Evolutionary conservation across 139 green algal genomes (phyloP), one percentile per base, ranked within the genome.

Genomic region (Chlorella sorokiniana): DNA sequence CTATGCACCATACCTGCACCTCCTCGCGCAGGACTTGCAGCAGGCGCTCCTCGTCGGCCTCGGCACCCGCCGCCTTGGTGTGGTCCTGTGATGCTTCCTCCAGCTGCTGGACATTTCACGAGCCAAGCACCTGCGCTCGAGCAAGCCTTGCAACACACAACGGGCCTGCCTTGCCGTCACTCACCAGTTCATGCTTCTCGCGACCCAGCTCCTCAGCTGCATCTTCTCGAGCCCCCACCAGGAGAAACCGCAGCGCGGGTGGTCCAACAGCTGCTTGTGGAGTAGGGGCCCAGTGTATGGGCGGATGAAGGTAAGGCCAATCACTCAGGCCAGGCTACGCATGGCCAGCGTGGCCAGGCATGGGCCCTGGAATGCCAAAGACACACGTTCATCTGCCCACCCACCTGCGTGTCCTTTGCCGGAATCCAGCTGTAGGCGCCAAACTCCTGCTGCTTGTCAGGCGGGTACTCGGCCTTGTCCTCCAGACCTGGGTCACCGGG

Each of bases 371-470:
- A n/a, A n/a, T n/a, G n/a, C n/a, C n/a, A n/a, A n/a, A n/a, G n/a
- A n/a, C n/a, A n/a, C n/a, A n/a, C n/a, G n/a, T n/a, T n/a, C n/a
- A n/a, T n/a, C n/a, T n/a, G n/a, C n/a, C 18, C 23, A 1, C 76
- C 3, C 45, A 72, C 77, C 77, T 82, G 73, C 6, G 84, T 37
- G 69, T 88, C 84, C 1, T 48, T 44, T 10, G 38, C 70, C 20
- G 79, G 31, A n/a, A 89, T 89, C 86, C 86, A 90, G 44, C 67
- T 41, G 48, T 90, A 90, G 59, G 42, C 35, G n/a, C 51, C 42
- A 74, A 90, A 90, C 65, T 89, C 56, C 67, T 76, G 42, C 78
- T 78, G 84, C 77, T 90, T 86, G 10, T 86, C 79, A 6, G 25
- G 8, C 29, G 48, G 63, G 67, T 77, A 90, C 42, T 89, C 79